These are phyloP conservation scores for Syzygium malaccense DNA, from an alignment of 441 rosid species.

Conservation along the genomic window DNA sequence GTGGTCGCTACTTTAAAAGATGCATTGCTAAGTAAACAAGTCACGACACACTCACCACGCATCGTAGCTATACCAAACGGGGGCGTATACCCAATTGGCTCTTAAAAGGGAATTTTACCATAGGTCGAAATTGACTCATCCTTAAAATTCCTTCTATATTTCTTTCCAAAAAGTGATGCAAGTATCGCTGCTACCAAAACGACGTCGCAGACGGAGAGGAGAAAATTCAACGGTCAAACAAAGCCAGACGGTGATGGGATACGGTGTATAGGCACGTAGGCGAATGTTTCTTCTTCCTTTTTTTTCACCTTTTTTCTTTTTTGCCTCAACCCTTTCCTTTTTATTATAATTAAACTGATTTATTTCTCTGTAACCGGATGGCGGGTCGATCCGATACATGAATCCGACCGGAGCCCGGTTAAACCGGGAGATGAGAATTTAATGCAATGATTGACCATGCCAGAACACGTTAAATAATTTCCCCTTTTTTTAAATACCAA, in stretches of 20 bases:
- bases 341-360: not conserved
- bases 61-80: not conserved
- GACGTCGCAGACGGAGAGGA: not conserved
- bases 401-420: slow-evolving; percentile 41
- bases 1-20: not conserved
- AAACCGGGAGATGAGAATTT: slow-evolving; percentile 20
- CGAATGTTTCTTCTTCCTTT: not conserved
- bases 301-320: too few relatives aligned
- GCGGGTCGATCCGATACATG: slow-evolving; percentile 21
- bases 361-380: not conserved
- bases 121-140: not conserved
- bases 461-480: not conserved
- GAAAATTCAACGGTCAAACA: not conserved
- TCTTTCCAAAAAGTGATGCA: not conserved
- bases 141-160: not conserved
- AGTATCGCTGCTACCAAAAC: not conserved
- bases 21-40: not conserved
- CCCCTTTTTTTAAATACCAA: not conserved
- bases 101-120: not conserved
- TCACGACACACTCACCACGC: not conserved
- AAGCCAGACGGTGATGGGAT: not conserved
- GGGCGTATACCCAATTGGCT: not conserved
- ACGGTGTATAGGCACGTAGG: not conserved
- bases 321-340: not conserved
- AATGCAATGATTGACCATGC: slow-evolving; percentile 45